Base-by-base conservation (phyloP, 805 yeast genomes). In the Aciculoconidium aculeatum region DNA sequence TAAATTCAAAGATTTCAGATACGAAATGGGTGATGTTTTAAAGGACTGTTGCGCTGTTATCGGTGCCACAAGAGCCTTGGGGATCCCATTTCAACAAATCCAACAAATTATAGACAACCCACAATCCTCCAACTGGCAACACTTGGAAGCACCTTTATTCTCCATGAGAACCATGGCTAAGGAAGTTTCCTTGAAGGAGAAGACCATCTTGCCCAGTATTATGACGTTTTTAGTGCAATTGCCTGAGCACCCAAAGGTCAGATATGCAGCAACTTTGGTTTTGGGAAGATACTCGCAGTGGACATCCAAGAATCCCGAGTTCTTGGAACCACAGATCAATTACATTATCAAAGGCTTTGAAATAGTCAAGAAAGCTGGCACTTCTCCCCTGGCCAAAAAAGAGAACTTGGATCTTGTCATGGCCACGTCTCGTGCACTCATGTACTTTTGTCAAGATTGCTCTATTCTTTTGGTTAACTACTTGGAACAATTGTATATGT, bases 21-120 rank as follows among this genome's bases (percentile, higher is more conserved):
- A 92, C 56, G 95, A 86, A 33, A 84, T 92, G 83, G 97, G 97
- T 21, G 97, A 92, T 53, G 95, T 90, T n/a, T 61, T 92, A 37
- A 94, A 94, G 50, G 95, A 87, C 51, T 87, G 97, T 61, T 84
- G 96, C 44, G 83, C 84, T 2, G 90, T 92, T 3, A 77, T 85
- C 23, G 97, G 97, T 1, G 67, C 94, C 3, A 58, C 72, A 7
- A 62, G 57, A 22, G 86, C 95, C 0, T 63, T 92, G 19, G 54
- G 60, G 13, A 77, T 83, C 31, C 94, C 96, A 11, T 80, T 77
- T 44, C 58, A 61, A 19, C 72, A 68, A 44, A 71, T 87, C 27
- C 73, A 72, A 41, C 31, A 49, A n/a, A 27, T 58, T 16, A 39
- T 56, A 53, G 10, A 48, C 53, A 51, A 55, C 25, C 32, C 46